Evolutionary conservation across 257 asterid species (phyloP).

Genomic region (Solanum gandarillasii): DNA sequence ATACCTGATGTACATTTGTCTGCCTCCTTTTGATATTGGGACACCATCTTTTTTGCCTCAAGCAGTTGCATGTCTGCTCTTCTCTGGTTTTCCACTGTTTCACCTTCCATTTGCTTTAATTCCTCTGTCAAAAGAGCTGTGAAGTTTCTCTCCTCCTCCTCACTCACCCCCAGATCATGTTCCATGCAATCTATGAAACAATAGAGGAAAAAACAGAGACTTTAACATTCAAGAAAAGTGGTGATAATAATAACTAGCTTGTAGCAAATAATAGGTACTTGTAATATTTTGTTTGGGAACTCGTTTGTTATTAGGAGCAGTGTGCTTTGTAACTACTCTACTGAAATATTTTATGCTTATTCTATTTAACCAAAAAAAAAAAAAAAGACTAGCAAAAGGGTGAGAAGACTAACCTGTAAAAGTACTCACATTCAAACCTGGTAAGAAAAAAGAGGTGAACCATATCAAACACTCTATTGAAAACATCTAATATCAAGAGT

Average conservation of each 20-base stretch:
- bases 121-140: conserved; percentile 1
- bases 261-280: not conserved
- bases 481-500: not conserved
- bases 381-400: not conserved
- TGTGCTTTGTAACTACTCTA: not conserved
- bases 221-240: not conserved
- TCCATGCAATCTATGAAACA: conserved; percentile 6
- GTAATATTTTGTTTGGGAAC: not conserved
- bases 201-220: not conserved
- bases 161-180: conserved; percentile 5
- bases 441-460: not conserved
- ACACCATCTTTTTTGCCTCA: conserved; percentile 27
- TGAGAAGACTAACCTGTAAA: conserved; percentile 11
- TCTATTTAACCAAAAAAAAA: too few relatives aligned
- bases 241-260: not conserved
- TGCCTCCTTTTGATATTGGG: conserved; percentile 44
- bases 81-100: conserved; percentile 1
- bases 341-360: not conserved
- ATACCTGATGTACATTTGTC: conserved; percentile 50
- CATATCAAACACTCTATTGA: not conserved
- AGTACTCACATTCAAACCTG: conserved; percentile 20
- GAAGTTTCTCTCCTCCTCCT: conserved; percentile 2
- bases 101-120: conserved; percentile 1
- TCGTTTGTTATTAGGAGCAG: not conserved
- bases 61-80: not conserved